These are phyloP conservation scores for Aquanectria penicillioides DNA, from an alignment of 2,329 filamentous ascomycete genomes.

Conservation along the genomic window DNA sequence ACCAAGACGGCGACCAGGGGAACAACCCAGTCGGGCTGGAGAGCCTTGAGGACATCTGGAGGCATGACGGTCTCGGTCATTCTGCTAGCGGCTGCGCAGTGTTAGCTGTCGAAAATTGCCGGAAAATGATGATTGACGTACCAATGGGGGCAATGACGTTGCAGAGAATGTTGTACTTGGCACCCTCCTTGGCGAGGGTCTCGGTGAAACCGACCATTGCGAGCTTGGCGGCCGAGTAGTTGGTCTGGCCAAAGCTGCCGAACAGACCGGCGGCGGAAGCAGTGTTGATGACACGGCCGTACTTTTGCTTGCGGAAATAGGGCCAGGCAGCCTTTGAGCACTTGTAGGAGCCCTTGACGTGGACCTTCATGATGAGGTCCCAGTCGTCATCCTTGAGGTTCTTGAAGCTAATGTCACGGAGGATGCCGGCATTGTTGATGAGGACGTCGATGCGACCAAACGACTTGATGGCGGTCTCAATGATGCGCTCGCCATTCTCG, in stretches of 20 bases:
- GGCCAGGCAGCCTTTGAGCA: conserved; percentile 95
- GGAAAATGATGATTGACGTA: conserved; percentile 38
- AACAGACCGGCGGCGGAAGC: conserved; percentile 96
- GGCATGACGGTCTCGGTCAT: conserved; percentile 98
- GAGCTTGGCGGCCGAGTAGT: conserved; percentile 97
- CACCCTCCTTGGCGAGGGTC: conserved; percentile 95
- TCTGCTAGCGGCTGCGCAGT: conserved; percentile 77
- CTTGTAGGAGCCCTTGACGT: conserved; percentile 95
- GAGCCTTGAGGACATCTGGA: conserved; percentile 84
- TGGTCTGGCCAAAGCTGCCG: conserved; percentile 94
- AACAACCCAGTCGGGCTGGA: conserved; percentile 95
- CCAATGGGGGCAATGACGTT: conserved; percentile 94
- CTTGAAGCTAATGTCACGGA: conserved; percentile 96
- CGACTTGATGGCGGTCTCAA: conserved; percentile 83
- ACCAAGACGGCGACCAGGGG: conserved; percentile 89
- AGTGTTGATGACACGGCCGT: conserved; percentile 95
- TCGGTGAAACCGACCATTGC: conserved; percentile 97
- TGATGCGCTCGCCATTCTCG: conserved; percentile 92
- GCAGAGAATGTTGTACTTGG: conserved; percentile 96
- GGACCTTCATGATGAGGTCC: conserved; percentile 93
- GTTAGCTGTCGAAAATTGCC: conserved; percentile 26
- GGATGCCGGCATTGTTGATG: conserved; percentile 97
- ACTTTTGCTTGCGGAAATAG: conserved; percentile 98
- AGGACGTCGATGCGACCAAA: conserved; percentile 93
- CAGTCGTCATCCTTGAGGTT: conserved; percentile 98